phyloP scores from a whole-genome alignment of 1,284 basidiomycete genomes.

The Ganoderma lucidum region DNA sequence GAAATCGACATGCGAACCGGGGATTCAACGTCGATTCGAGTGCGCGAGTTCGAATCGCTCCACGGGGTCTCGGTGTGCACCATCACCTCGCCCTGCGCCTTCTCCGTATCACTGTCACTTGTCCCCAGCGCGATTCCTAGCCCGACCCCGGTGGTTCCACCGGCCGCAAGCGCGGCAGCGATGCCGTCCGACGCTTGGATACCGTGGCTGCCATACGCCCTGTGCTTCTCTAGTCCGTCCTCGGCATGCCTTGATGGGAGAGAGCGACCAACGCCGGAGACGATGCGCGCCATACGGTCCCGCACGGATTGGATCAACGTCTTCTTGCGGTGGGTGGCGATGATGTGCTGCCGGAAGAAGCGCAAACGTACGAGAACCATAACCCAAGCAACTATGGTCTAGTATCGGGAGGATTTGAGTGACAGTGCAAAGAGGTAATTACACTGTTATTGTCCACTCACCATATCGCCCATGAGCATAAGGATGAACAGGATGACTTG shows the following conservation, averaged over 20 bases:
- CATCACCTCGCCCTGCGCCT: neutral
- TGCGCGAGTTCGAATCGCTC: slow-evolving; percentile 18
- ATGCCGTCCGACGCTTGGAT: slow-evolving; percentile 37
- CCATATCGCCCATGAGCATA: slow-evolving; percentile 51
- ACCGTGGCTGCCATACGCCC: slow-evolving; percentile 18
- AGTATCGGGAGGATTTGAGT: neutral
- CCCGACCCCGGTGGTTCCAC: slow-evolving; percentile 35
- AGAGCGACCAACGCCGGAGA: slow-evolving; percentile 13
- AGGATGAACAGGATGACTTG: slow-evolving; percentile 63
- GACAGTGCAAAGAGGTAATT: neutral
- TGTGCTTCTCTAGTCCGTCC: slow-evolving; percentile 21
- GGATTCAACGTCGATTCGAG: slow-evolving; percentile 26
- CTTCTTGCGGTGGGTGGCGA: slow-evolving; percentile 29
- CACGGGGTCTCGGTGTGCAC: neutral
- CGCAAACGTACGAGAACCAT: slow-evolving; percentile 61
- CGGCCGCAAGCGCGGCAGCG: slow-evolving; percentile 37
- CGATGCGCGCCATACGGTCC: slow-evolving; percentile 19
- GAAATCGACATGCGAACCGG: slow-evolving; percentile 24
- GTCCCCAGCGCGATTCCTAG: slow-evolving; percentile 35
- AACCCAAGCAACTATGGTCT: slow-evolving; percentile 57
- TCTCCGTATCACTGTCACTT: slow-evolving; percentile 6
- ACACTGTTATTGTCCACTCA: slow-evolving; percentile 41
- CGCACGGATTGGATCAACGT: slow-evolving; percentile 27
- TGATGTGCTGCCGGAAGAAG: slow-evolving; percentile 54
- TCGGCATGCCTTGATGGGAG: slow-evolving; percentile 14